A percentile compares a stretch with the other conserved stretches of the same genome.
Evolutionary conservation across 768 basidiomycete species (phyloP).

Genomic region (Botryobasidium botryosum): DNA sequence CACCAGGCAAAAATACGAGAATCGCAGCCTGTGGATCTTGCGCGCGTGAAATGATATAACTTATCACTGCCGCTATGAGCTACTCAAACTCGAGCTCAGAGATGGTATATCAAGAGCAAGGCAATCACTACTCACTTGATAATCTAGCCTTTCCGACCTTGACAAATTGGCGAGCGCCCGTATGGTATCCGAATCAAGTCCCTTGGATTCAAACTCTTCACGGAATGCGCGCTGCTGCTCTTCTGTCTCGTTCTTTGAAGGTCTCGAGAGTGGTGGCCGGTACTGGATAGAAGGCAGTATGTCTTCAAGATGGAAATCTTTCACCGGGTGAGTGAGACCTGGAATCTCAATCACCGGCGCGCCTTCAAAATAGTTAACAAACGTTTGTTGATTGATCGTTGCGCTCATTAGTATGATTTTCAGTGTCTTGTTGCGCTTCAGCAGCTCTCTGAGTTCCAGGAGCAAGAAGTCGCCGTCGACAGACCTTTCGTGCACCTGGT

Average conservation of each 20-base stretch:
- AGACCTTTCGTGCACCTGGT: slow-evolving; percentile 77
- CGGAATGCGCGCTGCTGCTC: slow-evolving; percentile 32
- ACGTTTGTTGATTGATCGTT: slow-evolving; percentile 83
- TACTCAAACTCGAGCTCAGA: slow-evolving; percentile 16
- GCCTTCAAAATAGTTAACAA: slow-evolving; percentile 61
- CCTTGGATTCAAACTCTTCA: slow-evolving; percentile 31
- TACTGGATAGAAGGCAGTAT: slow-evolving; percentile 43
- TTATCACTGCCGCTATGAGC: slow-evolving; percentile 50
- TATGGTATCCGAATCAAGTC: slow-evolving; percentile 35
- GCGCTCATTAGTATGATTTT: slow-evolving; percentile 88
- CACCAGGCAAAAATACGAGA: slow-evolving; percentile 80
- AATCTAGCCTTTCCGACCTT: slow-evolving; percentile 52
- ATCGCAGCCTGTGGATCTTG: slow-evolving; percentile 41
- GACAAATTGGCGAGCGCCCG: slow-evolving; percentile 42
- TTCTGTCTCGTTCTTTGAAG: slow-evolving; percentile 26
- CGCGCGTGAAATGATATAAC: slow-evolving; percentile 37
- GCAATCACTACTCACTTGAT: slow-evolving; percentile 30
- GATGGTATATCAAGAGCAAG: background rate
- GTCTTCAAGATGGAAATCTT: slow-evolving; percentile 71
- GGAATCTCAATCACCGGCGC: slow-evolving; percentile 76
- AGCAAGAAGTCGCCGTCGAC: slow-evolving; percentile 83
- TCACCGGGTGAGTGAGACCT: slow-evolving; percentile 63
- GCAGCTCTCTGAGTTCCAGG: slow-evolving; percentile 62
- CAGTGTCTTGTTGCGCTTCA: slow-evolving; percentile 42
- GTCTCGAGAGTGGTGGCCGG: slow-evolving; percentile 28